These are phyloP conservation scores for Fennellomyces sp. DNA, from an alignment of 371 early-diverging fungal species.

Conservation along the genomic window DNA sequence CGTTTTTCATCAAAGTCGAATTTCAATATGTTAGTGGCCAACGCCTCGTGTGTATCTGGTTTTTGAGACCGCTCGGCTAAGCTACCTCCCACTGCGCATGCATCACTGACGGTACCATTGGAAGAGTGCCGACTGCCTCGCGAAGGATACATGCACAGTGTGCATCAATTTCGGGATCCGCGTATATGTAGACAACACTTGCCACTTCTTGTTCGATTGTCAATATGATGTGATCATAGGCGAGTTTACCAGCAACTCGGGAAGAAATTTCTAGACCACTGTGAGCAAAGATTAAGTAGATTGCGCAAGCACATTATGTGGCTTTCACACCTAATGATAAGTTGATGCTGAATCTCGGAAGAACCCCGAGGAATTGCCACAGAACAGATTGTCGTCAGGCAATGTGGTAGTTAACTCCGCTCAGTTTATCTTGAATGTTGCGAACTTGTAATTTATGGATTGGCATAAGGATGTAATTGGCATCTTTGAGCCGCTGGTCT, in stretches of 20 bases:
- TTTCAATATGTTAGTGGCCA: constrained; percentile 53
- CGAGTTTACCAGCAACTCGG: constrained; percentile 45
- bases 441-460: constrained; percentile 72
- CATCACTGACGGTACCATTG: too few species aligned
- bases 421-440: constrained; percentile 45
- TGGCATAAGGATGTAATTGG: constrained; percentile 53
- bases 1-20: constrained; percentile 59
- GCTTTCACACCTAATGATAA: constrained; percentile 70
- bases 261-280: constrained; percentile 64
- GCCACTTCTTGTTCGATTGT: constrained; percentile 58
- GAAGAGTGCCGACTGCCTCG: too few species aligned
- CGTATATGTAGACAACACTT: constrained; percentile 50
- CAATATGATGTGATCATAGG: constrained; percentile 43
- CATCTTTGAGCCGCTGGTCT: constrained; percentile 5
- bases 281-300: constrained; percentile 69
- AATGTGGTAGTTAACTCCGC: constrained; percentile 42
- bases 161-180: constrained; percentile 65
- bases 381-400: constrained; percentile 72
- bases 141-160: constrained; percentile 70
- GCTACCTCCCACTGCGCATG: too few species aligned
- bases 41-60: constrained; percentile 48
- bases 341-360: constrained; percentile 53
- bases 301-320: constrained; percentile 71
- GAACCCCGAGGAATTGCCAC: constrained; percentile 49
- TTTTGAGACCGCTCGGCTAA: constrained; percentile 57